Conservation (phyloP, 768 basidiomycete species). For the Psilocybe subaeruginosa region DNA sequence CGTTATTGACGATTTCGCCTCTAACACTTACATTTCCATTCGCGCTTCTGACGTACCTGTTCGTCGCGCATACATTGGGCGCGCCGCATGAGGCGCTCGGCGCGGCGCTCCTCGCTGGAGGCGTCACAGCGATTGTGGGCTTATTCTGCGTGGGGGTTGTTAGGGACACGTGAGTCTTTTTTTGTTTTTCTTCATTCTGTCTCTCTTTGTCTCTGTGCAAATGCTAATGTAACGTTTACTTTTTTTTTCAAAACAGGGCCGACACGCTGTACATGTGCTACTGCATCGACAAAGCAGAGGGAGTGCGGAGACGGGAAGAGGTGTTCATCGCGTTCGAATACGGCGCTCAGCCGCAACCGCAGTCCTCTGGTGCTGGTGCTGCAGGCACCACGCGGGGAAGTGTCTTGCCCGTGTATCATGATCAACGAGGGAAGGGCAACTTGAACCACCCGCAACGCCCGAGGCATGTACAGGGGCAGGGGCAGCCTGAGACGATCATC, state of each 20-base stretch:
- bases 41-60: slow-evolving; percentile 81
- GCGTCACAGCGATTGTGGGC: slow-evolving; percentile 80
- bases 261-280: slow-evolving; percentile 52
- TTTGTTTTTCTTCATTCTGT: neutral
- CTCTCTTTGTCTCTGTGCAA: neutral
- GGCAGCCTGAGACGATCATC: slow-evolving; percentile 23
- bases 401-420: neutral
- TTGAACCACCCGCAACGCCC: slow-evolving; percentile 9
- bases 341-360: slow-evolving; percentile 18
- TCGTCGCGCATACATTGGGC: slow-evolving; percentile 80
- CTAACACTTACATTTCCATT: slow-evolving; percentile 82
- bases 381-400: slow-evolving; percentile 13
- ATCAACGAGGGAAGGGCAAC: neutral
- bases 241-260: slow-evolving; percentile 28
- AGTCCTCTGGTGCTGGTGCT: neutral
- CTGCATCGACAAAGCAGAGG: slow-evolving; percentile 49
- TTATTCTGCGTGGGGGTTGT: slow-evolving; percentile 83
- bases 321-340: slow-evolving; percentile 46
- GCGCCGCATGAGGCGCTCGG: slow-evolving; percentile 75
- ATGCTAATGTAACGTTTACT: neutral
- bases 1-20: slow-evolving; percentile 76
- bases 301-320: slow-evolving; percentile 41
- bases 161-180: slow-evolving; percentile 55
- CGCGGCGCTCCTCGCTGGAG: slow-evolving; percentile 76
- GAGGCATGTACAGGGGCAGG: too few species aligned